Evolutionary conservation across 352 stramenopile genomes (phyloP).

Genomic region (Elongisporangium undulatum): DNA sequence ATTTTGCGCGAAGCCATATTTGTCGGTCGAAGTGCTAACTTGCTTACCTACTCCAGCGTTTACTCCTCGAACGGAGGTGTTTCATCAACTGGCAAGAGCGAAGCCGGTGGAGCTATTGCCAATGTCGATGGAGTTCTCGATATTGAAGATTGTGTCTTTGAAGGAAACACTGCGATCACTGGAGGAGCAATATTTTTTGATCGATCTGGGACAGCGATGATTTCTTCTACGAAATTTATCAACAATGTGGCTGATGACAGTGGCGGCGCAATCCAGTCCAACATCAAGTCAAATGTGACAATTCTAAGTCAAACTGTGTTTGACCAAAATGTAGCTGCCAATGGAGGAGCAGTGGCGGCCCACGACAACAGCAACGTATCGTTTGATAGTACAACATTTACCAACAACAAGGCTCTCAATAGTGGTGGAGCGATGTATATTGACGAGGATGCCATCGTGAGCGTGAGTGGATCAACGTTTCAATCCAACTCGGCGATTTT

Average conservation of each 20-base stretch:
- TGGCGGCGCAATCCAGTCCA: constrained; percentile 33
- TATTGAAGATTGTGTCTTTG: constrained; percentile 22
- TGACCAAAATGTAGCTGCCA: constrained; percentile 26
- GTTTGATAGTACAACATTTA: constrained; percentile 12
- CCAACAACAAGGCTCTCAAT: constrained; percentile 14
- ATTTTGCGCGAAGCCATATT: constrained; percentile 25
- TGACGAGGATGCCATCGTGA: constrained; percentile 18
- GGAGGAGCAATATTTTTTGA: constrained; percentile 43
- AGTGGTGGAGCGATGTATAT: constrained; percentile 31
- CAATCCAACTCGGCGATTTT: constrained; percentile 20
- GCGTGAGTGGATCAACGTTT: constrained; percentile 13
- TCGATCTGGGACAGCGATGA: constrained; percentile 17
- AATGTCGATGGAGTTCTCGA: constrained; percentile 30
- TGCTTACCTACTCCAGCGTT: constrained; percentile 12
- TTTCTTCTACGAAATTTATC: constrained; percentile 22
- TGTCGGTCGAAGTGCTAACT: constrained; percentile 36
- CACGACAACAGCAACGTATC: constrained; percentile 8
- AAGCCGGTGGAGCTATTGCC: constrained; percentile 46
- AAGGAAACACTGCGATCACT: constrained; percentile 43
- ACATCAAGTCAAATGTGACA: constrained; percentile 12
- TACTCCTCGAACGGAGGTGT: constrained; percentile 42
- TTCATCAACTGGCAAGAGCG: constrained; percentile 45
- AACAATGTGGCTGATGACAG: constrained; percentile 39
- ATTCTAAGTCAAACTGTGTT: constrained; percentile 21
- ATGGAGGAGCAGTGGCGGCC: constrained; percentile 22